These are phyloP conservation scores for Cladosporium sphaerospermum DNA, from an alignment of 2,329 filamentous ascomycete genomes.

Conservation along the genomic window DNA sequence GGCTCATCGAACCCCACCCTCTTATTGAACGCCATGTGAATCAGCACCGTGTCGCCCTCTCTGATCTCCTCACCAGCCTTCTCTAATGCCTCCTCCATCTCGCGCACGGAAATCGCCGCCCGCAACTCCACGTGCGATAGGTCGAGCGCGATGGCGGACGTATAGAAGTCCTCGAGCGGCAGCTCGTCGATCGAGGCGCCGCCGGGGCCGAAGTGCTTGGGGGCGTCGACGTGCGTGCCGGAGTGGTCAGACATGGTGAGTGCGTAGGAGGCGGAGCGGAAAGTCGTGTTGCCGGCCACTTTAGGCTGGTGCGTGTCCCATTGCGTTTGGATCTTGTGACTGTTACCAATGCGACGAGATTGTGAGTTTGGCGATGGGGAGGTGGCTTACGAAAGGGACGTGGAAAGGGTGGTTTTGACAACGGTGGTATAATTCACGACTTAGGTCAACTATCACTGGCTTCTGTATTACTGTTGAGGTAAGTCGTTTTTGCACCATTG, in stretches of 20 bases:
- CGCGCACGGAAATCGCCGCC: slow-evolving; percentile 18
- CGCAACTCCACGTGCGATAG: slow-evolving; percentile 23
- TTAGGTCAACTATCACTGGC: slow-evolving; percentile 21
- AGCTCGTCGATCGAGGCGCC: slow-evolving; percentile 24
- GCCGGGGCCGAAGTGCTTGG: slow-evolving; percentile 25
- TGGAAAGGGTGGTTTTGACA: slow-evolving; percentile 25
- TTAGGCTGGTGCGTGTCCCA: slow-evolving; percentile 27
- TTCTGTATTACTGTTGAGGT: slow-evolving; percentile 12
- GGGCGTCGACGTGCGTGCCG: slow-evolving; percentile 24
- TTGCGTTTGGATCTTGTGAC: slow-evolving; percentile 14
- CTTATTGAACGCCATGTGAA: slow-evolving; percentile 25
- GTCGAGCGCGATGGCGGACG: slow-evolving; percentile 22
- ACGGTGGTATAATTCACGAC: slow-evolving; percentile 23
- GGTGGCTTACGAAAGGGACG: slow-evolving; percentile 11
- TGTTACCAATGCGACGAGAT: background rate
- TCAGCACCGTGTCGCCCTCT: slow-evolving; percentile 21
- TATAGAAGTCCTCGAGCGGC: slow-evolving; percentile 24
- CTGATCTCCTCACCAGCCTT: slow-evolving; percentile 20
- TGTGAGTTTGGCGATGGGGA: background rate
- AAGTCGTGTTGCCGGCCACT: slow-evolving; percentile 22
- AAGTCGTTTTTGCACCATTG: background rate
- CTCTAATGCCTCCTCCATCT: slow-evolving; percentile 21
- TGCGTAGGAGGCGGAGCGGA: slow-evolving; percentile 22
- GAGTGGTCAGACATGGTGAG: slow-evolving; percentile 24
- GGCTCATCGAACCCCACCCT: slow-evolving; percentile 21